Percentiles rank a stretch among this genome's conserved stretches.
Conservation (phyloP, 2,329 filamentous ascomycete genomes). For the Aspergillus sp. region DNA sequence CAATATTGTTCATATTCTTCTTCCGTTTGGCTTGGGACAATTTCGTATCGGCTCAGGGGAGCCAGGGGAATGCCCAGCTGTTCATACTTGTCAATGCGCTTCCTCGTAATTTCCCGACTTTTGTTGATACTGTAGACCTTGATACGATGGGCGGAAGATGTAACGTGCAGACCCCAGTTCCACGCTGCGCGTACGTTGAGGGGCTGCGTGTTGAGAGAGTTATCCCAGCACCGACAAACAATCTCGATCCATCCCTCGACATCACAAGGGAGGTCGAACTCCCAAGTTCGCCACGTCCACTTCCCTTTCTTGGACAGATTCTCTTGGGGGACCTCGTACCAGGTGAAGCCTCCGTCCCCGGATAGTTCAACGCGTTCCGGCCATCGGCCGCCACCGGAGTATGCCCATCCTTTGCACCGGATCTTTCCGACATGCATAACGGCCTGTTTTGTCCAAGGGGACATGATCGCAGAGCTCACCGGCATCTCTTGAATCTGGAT, state of each 20-base stretch:
- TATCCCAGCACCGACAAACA: conserved; percentile 60
- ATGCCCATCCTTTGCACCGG: conserved; percentile 56
- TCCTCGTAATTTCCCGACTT: conserved; percentile 21
- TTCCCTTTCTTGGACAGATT: conserved; percentile 62
- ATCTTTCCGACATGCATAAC: conserved; percentile 61
- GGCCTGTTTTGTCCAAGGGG: conserved; percentile 58
- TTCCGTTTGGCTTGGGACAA: conserved; percentile 23
- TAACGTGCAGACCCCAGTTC: conserved; percentile 45
- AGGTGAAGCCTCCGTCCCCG: conserved; percentile 60
- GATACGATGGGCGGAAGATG: conserved; percentile 37
- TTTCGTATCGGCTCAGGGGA: conserved; percentile 27
- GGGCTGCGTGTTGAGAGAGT: conserved; percentile 60
- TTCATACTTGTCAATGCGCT: conserved; percentile 29
- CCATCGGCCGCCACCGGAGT: conserved; percentile 58
- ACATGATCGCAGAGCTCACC: conserved; percentile 65
- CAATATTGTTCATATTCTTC: conserved; percentile 32
- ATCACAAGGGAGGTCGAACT: conserved; percentile 60
- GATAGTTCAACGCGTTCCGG: conserved; percentile 63
- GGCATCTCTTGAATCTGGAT: conserved; percentile 72
- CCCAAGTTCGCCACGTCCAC: conserved; percentile 65
- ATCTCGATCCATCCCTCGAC: conserved; percentile 62
- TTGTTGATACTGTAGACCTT: conserved; percentile 39
- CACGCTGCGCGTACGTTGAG: conserved; percentile 54
- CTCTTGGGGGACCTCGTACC: conserved; percentile 61
- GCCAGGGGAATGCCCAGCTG: conserved; percentile 28